Base-by-base conservation (phyloP, 192 early-diverging fungal genomes). In the Coemansia sp. region DNA sequence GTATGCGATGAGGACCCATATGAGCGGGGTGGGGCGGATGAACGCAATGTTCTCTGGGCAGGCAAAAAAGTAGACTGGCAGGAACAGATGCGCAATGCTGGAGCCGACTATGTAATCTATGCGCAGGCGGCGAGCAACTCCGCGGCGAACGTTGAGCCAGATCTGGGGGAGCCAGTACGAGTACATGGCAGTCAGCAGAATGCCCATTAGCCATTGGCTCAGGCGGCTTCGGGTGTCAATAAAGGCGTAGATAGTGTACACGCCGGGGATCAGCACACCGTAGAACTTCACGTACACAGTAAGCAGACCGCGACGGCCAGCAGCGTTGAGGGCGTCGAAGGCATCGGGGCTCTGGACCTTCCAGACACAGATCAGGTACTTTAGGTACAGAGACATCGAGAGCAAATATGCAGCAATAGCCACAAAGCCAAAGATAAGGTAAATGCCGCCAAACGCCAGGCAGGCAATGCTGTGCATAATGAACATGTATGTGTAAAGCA, bases 81-180 rank as follows among this genome's bases (percentile, higher is more conserved):
- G 65, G 3, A 78, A 59, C 34, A 92, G 60, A 11, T 88, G 75
- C 17, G 83, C 66, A 14, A 78, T 25, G 8, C 82, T 85, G 70
- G 85, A 86, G 1, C 86, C 86, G 21, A 88, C 15, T 6, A 91
- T 64, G 48, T 88, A 91, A 17, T 78, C 72, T 22, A 61, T 65
- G 52, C 83, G 84, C 23, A 90, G 62, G 0, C 84, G 85, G 17
- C 83, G 71, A 61, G 84, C 72, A 12, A 88, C 83, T 21, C 89
- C 88, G 36, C 88, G 82, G 17, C 66, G 74, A 17, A 87, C 81
- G 54, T 91, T 92, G 66, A 88, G 82, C 23, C 84, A 69, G 48
- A 91, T 90, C 57, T 93, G 91, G n/a, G 91, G 91, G 11, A 91
- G 69, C 91, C 91, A 93, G 74, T 87, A 89, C 2, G 89, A 91